Evolutionary conservation across 768 basidiomycete genomes (phyloP).

Genomic region (Termitomyces sp.): DNA sequence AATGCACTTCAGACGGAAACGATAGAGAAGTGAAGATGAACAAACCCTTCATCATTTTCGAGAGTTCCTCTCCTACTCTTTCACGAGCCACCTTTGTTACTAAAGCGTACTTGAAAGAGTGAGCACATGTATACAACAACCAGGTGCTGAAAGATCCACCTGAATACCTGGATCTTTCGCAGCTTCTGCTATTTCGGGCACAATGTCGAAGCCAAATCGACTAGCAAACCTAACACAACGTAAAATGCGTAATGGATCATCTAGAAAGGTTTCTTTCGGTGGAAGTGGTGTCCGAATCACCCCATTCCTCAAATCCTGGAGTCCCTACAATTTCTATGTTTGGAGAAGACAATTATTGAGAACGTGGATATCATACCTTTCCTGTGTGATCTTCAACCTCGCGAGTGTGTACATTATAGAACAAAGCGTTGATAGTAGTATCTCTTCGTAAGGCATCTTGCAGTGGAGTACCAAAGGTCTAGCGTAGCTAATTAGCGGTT

Average conservation of each 20-base stretch:
- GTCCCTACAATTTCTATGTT: conserved; percentile 44
- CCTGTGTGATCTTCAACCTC: conserved; percentile 83
- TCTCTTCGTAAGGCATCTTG: conserved; percentile 91
- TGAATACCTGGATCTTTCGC: conserved; percentile 59
- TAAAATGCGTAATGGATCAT: conserved; percentile 92
- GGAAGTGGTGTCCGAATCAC: conserved; percentile 85
- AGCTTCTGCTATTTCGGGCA: conserved; percentile 58
- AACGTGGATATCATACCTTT: conserved; percentile 40
- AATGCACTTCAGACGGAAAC: background rate
- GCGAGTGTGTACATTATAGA: conserved; percentile 90
- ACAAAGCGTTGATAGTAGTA: conserved; percentile 91
- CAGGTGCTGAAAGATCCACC: conserved; percentile 26
- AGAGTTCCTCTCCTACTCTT: conserved; percentile 85
- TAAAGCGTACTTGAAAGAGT: conserved; percentile 50
- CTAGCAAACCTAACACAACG: conserved; percentile 90
- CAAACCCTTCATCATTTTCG: conserved; percentile 91
- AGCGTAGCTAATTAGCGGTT: background rate
- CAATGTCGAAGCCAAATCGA: conserved; percentile 79
- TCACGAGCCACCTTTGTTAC: conserved; percentile 83
- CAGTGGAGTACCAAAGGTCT: conserved; percentile 89
- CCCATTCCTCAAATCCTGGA: conserved; percentile 75
- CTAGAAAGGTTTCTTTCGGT: conserved; percentile 82
- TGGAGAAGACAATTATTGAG: conserved; percentile 5
- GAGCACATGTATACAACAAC: background rate
- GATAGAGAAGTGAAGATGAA: background rate